phyloP scores from a whole-genome alignment of 78 protist species.

The Dictyostelium brefeldianum region DNA sequence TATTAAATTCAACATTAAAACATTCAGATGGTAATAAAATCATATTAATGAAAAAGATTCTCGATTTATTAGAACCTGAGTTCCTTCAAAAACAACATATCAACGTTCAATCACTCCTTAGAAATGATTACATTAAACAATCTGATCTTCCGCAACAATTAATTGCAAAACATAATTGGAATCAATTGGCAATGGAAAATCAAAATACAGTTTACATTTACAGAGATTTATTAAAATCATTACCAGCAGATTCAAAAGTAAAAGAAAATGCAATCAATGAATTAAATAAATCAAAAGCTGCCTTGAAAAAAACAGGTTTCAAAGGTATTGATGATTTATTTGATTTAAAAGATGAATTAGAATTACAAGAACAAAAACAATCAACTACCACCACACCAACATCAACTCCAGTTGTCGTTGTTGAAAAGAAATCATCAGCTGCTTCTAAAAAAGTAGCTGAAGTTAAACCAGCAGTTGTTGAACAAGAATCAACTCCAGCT shows the following conservation, averaged over 20 bases:
- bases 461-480: background rate
- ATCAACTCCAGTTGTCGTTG: background rate
- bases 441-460: background rate
- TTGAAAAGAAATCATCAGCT: background rate
- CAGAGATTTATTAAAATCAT: conserved; percentile 15
- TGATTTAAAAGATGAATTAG: conserved; percentile 27
- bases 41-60: conserved; percentile 33
- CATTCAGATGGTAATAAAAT: conserved; percentile 42
- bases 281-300: background rate
- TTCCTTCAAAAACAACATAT: conserved; percentile 4
- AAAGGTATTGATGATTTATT: conserved; percentile 35
- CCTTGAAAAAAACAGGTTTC: background rate
- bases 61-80: background rate
- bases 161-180: conserved; percentile 7
- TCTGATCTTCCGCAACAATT: conserved; percentile 19
- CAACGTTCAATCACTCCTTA: conserved; percentile 28
- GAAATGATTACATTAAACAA: conserved; percentile 40
- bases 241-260: background rate
- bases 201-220: conserved; percentile 9
- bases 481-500: background rate
- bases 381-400: background rate
- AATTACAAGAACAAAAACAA: conserved; percentile 20
- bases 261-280: background rate
- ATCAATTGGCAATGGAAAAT: background rate
- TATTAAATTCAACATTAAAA: conserved; percentile 16